Base-by-base conservation (phyloP, 2,329 filamentous ascomycete genomes). In the Pseudogymnoascus sp. region DNA sequence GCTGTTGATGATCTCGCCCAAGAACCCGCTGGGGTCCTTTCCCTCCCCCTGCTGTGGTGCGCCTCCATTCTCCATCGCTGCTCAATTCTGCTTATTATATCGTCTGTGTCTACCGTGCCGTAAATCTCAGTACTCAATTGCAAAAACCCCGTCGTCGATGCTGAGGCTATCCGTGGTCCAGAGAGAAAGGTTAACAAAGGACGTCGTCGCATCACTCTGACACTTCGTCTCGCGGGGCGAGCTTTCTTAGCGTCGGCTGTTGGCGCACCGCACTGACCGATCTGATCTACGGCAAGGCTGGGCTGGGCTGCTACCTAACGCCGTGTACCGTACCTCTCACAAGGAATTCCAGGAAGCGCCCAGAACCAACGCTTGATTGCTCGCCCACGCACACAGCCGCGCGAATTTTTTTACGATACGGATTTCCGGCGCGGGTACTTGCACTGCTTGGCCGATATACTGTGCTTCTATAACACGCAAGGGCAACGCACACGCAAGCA, bases 1-100 rank as follows among this genome's bases (percentile, higher is more conserved):
- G 66, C 91, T 90, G 64, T 93, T 92, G 71, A 96, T 96, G 73
- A 99, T 96, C 73, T 96, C 91, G 75, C 89, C 86, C 63, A 99
- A 81, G 75, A 99, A 99, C 67, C 89, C 87, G 11, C 92, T 96
- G 3, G 94, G 94, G 74, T 99, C 94, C 75, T 91, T 93, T 65
- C 90, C 89, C 75, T 94, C 90, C 63, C 77, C 75, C 71, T 85
- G 83, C 30, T 76, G 76, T 63, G 76, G 73, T 41, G 77, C 76
- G 65, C 81, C 80, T 64, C 84, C 85, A 79, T 92, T 93, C 77
- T 92, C 90, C 90, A 92, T 94, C 14, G 14, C 22, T 47, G 22
- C 22, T 47, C 41, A n/a, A n/a, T n/a, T 8, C 4, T 39, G 16
- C 64, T 65, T 74, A 64, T 30, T n/a, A 50, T 37, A 7, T 60